phyloP scores from a whole-genome alignment of 2,329 filamentous ascomycete genomes.

The Delphinella strobiligena region DNA sequence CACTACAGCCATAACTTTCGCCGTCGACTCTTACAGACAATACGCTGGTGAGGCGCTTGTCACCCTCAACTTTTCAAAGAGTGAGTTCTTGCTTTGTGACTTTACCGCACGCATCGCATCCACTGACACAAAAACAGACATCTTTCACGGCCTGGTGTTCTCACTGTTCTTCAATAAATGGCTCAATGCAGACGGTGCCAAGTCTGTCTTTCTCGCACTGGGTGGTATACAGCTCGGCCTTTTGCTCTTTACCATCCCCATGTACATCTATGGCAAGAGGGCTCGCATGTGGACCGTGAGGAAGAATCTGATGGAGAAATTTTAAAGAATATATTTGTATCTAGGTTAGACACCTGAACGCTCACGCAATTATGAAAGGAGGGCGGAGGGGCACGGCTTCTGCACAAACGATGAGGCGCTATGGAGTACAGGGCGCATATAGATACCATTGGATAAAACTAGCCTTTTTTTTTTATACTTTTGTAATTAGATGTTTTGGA shows the following conservation, averaged over 20 bases:
- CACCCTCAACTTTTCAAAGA: conserved; percentile 90
- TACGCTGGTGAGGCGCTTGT: conserved; percentile 92
- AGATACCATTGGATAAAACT: neutral
- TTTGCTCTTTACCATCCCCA: conserved; percentile 66
- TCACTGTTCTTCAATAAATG: conserved; percentile 78
- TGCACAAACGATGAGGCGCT: no score
- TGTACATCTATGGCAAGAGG: conserved; percentile 90
- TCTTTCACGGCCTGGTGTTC: conserved; percentile 83
- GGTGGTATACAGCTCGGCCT: conserved; percentile 74
- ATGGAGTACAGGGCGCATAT: neutral
- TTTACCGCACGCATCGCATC: no score
- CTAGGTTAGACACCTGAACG: neutral
- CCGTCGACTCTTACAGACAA: conserved; percentile 82
- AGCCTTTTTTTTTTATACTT: no score
- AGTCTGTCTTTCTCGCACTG: conserved; percentile 67
- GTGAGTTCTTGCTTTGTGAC: no score
- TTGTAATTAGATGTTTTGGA: no score
- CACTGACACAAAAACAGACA: conserved; percentile 33
- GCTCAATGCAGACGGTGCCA: conserved; percentile 64
- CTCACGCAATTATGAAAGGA: neutral
- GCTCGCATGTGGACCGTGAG: conserved; percentile 88
- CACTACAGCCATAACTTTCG: conserved; percentile 87
- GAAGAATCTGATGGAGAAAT: conserved; percentile 76
- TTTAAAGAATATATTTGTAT: conserved; percentile 22
- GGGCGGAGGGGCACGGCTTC: no score